Conservation (phyloP, 2,329 filamentous ascomycete species). For the Colletotrichum sp. region DNA sequence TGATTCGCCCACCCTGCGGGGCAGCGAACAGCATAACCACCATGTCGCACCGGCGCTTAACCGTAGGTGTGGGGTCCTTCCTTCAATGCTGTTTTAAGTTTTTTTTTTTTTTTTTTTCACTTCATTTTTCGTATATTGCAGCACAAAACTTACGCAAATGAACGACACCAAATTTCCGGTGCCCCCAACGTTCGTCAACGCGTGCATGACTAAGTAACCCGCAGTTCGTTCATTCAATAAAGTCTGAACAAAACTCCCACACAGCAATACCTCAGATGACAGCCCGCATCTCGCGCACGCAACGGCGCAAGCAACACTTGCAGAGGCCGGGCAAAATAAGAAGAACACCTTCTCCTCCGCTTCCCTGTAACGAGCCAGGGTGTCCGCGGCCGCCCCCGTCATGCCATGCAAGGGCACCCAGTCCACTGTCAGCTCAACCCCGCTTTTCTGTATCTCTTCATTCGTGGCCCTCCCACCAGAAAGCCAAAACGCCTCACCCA, state of each 20-base stretch:
- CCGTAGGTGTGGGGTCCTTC: too few relatives aligned
- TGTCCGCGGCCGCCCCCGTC: background rate
- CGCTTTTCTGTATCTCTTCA: background rate
- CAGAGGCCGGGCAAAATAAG: background rate
- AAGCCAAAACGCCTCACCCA: background rate
- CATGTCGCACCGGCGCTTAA: too few relatives aligned
- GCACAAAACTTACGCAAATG: too few relatives aligned
- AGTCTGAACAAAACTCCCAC: background rate
- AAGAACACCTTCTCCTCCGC: background rate
- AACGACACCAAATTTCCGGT: too few relatives aligned
- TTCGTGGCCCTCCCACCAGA: background rate
- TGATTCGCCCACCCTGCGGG: too few relatives aligned
- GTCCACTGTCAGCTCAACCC: background rate
- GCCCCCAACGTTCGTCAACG: too few relatives aligned
- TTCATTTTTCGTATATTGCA: too few relatives aligned
- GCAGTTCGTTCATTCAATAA: background rate
- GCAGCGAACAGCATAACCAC: too few relatives aligned
- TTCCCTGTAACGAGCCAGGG: background rate
- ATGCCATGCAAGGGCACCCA: background rate
- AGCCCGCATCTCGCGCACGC: background rate
- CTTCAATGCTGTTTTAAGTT: too few relatives aligned
- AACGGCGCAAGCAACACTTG: background rate
- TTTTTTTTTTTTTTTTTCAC: too few relatives aligned
- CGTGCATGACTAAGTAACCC: background rate
- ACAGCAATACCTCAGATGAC: background rate